A percentile compares a stretch with the other conserved stretches of the same genome.
Evolutionary conservation across 2,329 filamentous ascomycete species (phyloP).

Genomic region (Aspergillus ibericus): DNA sequence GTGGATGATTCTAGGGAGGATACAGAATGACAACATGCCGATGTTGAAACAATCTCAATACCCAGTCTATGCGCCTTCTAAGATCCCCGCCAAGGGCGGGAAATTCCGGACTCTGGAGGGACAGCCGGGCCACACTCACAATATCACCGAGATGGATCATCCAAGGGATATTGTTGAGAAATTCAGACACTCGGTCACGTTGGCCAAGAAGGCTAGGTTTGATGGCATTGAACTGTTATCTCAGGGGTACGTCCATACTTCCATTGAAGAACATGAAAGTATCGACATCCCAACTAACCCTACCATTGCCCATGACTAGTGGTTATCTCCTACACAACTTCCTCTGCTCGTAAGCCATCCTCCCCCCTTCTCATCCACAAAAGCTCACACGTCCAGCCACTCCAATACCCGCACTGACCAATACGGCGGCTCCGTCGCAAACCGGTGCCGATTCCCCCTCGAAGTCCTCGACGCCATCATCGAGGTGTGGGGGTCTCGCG

Average conservation of each 20-base stretch:
- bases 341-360: background rate
- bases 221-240: slow-evolving; percentile 17
- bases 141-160: slow-evolving; percentile 15
- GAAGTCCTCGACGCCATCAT: slow-evolving; percentile 32
- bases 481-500: slow-evolving; percentile 19
- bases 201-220: slow-evolving; percentile 17
- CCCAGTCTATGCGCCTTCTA: slow-evolving; percentile 22
- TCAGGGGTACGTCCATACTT: slow-evolving; percentile 9
- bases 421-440: slow-evolving; percentile 35
- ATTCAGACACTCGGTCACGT: slow-evolving; percentile 8
- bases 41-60: slow-evolving; percentile 18
- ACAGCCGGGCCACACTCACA: slow-evolving; percentile 15
- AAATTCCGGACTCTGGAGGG: slow-evolving; percentile 21
- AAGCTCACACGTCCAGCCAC: background rate
- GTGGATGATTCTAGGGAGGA: slow-evolving; percentile 8
- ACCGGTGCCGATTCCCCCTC: slow-evolving; percentile 33
- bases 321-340: slow-evolving; percentile 2
- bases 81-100: slow-evolving; percentile 16
- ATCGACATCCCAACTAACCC: slow-evolving; percentile 7
- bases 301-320: background rate
- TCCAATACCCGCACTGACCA: slow-evolving; percentile 29
- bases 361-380: background rate
- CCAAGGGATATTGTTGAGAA: slow-evolving; percentile 12
- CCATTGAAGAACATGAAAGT: too few relatives aligned
- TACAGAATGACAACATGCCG: slow-evolving; percentile 24